Base-by-base conservation (phyloP, 768 basidiomycete species). In the Lentinula boryana region DNA sequence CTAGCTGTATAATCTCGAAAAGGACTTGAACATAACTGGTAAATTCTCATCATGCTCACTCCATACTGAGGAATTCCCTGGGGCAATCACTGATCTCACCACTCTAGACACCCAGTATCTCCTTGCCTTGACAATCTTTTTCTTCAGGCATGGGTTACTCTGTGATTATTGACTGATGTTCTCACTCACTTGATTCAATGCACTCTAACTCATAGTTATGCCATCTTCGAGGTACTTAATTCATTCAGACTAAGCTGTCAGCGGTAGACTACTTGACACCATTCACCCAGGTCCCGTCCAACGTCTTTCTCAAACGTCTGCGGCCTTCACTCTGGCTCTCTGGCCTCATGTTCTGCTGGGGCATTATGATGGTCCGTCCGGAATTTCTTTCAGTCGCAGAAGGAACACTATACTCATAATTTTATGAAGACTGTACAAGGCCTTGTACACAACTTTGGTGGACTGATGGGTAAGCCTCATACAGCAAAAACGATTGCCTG, bases 261-360 rank as follows among this genome's bases (percentile, higher is more conserved):
- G 60, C 18, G 61, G 58, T 5, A 49, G 21, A n/a, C 23, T 13
- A 21, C 4, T 54, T 48, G 51, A 63, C 33, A 1, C 8, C n/a
- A 52, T 38, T 53, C 5, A 46, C n/a, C 6, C 51, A 80, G 79
- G 82, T 89, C 32, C 89, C 90, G 2, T 88, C 86, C 13, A 89
- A 90, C 62, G 72, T 89, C 2, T 84, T 88, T 68, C 72, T 90
- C 55, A 89, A 89, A 68, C 82, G 87, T 36, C 76, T 90, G 35
- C 79, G 88, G 0, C 91, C 90, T 0, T 90, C 89, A 3, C 70
- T 93, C 38, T 92, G 90, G 89, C 74, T 93, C 5, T 88, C 88
- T 5, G 62, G 78, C 31, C 76, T 91, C 56, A 91, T 93, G 89
- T 63, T 89, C 2, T 65, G 83, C 16, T 90, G 89, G 88, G 89